Conservation (phyloP, 257 asterid genomes). For the Paraleonurus japonicus region DNA sequence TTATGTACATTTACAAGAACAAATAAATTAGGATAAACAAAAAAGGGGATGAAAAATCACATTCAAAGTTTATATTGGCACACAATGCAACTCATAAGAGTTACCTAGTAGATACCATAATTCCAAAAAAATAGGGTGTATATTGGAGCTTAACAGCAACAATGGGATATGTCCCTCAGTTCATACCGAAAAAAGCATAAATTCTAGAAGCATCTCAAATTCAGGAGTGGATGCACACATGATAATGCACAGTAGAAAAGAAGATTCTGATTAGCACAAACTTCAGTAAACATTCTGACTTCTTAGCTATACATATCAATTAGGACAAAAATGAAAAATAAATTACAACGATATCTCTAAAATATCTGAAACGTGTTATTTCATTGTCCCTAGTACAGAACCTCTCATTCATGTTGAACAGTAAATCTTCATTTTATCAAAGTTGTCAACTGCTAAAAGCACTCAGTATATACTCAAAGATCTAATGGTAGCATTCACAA, state of each 20-base stretch:
- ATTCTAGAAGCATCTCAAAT: neutral
- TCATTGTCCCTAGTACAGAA: neutral
- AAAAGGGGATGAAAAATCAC: neutral
- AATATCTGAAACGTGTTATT: constrained; percentile 1
- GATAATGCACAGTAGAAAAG: neutral
- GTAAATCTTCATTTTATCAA: neutral
- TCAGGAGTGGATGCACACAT: neutral
- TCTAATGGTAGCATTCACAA: constrained; percentile 5
- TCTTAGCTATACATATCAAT: neutral
- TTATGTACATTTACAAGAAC: neutral
- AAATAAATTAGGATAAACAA: neutral
- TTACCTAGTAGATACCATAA: neutral
- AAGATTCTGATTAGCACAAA: constrained; percentile 1
- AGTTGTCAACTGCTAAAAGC: constrained; percentile 14
- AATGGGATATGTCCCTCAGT: neutral
- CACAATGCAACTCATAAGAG: constrained; percentile 7
- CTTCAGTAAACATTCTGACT: neutral
- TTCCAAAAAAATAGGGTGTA: neutral
- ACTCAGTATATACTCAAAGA: neutral
- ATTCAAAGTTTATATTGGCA: constrained; percentile 14
- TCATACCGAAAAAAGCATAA: neutral
- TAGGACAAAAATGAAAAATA: neutral
- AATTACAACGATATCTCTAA: neutral
- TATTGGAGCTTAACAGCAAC: neutral
- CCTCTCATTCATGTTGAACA: constrained; percentile 5